These are phyloP conservation scores for Elasticomyces elasticus DNA, from an alignment of 495 filamentous ascomycete genomes.

Conservation along the genomic window DNA sequence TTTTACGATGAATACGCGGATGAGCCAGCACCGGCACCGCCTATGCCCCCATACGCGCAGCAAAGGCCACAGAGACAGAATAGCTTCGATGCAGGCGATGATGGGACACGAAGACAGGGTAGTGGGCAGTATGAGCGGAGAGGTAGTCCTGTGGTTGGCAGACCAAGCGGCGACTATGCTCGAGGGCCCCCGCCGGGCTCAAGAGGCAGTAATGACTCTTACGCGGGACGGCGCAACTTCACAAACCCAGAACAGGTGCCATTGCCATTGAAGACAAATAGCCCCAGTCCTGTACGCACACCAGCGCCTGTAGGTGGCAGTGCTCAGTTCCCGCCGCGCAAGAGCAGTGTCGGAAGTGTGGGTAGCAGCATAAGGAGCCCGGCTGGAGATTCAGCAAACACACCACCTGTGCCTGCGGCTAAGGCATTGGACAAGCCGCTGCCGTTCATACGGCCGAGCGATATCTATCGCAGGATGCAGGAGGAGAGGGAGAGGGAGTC, in stretches of 20 bases:
- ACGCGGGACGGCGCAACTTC: slow-evolving; percentile 27
- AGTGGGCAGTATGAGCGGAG: slow-evolving; percentile 8
- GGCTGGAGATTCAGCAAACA: not conserved
- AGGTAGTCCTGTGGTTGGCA: not conserved
- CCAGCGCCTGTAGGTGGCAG: not conserved
- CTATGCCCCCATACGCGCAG: slow-evolving; percentile 1
- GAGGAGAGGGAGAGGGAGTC: slow-evolving; percentile 54
- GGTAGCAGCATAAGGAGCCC: slow-evolving; percentile 15
- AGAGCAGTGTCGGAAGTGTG: slow-evolving; percentile 49
- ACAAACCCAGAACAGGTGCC: slow-evolving; percentile 29
- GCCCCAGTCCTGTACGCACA: slow-evolving; percentile 2
- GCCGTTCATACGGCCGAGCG: slow-evolving; percentile 61
- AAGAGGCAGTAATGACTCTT: not conserved
- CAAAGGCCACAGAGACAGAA: slow-evolving; percentile 8
- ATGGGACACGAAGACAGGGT: slow-evolving; percentile 25
- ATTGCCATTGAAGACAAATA: slow-evolving; percentile 26
- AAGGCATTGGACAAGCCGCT: slow-evolving; percentile 32
- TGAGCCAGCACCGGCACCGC: slow-evolving; percentile 19
- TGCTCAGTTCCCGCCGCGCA: slow-evolving; percentile 51
- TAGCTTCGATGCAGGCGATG: slow-evolving; percentile 42
- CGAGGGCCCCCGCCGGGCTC: not conserved
- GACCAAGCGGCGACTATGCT: slow-evolving; percentile 2
- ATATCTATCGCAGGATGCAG: slow-evolving; percentile 66
- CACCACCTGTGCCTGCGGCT: slow-evolving; percentile 1
- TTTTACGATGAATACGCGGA: slow-evolving; percentile 57